Base-by-base conservation (phyloP, 225 moss, liverwort and hornwort genomes). In the Asterella californica region DNA sequence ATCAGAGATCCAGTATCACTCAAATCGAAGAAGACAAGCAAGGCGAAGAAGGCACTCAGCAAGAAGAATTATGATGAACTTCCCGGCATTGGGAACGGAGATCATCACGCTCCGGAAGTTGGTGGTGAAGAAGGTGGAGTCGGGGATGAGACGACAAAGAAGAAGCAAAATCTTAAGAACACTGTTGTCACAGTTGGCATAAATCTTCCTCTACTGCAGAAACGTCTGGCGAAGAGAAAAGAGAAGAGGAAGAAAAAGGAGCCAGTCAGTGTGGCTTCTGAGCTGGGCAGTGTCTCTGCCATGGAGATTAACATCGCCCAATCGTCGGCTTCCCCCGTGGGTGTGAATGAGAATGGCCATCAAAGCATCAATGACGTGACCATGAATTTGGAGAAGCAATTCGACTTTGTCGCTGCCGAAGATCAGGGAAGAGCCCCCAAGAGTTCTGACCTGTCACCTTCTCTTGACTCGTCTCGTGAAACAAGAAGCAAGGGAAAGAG, bases 361-460 rank as follows among this genome's bases (percentile, higher is more conserved):
- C 38, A 86, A 49, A 61, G 83, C 78, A 85, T 92, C 53, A 82
- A 75, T 78, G 90, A 84, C 71, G 86, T 91, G 87, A 93, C 75
- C 64, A 82, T 82, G 89, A 94, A 94, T 46, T 67, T 97, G 85
- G 92, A 93, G 87, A 81, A 89, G 64, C 90, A 88, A 79, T 93
- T 97, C 68, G 94, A 92, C 76, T 86, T 81, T 3, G 91, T 92
- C 36, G 94, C 92, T 27, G 87, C 87, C 50, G 88, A 88, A 72
- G 83, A 80, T 38, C 30, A 48, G 25, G 32, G 48, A 6, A 37
- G 34, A 4, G 24, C 66, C 19, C 15, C 29, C 30, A 34, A 38
- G 29, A 65, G 27, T 29, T 25, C 49, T 6, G 33, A 30, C 19
- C 32, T 64, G 24, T 54, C 60, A 18, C 32, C 18, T 9, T 46